Conservation (phyloP, 768 basidiomycete species). For the Suillus hirtellus region DNA sequence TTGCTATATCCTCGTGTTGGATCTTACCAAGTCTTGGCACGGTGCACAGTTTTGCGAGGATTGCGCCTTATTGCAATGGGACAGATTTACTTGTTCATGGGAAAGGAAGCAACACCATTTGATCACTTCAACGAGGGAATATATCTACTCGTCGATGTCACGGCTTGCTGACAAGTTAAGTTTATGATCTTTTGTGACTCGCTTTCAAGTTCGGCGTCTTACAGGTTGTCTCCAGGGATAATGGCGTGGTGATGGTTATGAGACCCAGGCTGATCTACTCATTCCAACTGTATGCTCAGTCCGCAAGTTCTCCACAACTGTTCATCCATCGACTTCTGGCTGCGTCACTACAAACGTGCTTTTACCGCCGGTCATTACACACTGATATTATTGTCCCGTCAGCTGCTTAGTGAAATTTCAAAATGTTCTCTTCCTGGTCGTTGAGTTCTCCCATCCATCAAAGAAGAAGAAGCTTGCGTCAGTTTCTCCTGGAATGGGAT, state of each 20-base stretch:
- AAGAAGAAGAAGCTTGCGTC: background rate
- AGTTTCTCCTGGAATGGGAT: background rate
- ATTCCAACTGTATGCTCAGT: background rate
- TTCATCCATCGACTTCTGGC: background rate
- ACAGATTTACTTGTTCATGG: slow-evolving; percentile 3
- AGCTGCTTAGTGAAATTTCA: background rate
- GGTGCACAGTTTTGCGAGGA: background rate
- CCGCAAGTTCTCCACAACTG: background rate
- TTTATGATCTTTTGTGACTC: background rate
- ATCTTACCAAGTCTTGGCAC: background rate
- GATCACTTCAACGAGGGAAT: background rate
- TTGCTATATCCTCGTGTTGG: background rate
- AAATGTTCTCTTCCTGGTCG: background rate
- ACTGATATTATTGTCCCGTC: background rate
- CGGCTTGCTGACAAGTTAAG: background rate
- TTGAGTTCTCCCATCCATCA: background rate
- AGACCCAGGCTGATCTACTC: background rate
- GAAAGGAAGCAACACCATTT: background rate
- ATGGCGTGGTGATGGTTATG: background rate
- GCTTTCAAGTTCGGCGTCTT: background rate
- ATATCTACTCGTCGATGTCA: background rate
- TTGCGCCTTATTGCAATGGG: background rate
- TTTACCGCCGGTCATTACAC: background rate
- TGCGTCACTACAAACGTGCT: background rate
- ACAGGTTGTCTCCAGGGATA: background rate